These are phyloP conservation scores for Schizothecium vesticola DNA, from an alignment of 495 filamentous ascomycete species.

Conservation along the genomic window DNA sequence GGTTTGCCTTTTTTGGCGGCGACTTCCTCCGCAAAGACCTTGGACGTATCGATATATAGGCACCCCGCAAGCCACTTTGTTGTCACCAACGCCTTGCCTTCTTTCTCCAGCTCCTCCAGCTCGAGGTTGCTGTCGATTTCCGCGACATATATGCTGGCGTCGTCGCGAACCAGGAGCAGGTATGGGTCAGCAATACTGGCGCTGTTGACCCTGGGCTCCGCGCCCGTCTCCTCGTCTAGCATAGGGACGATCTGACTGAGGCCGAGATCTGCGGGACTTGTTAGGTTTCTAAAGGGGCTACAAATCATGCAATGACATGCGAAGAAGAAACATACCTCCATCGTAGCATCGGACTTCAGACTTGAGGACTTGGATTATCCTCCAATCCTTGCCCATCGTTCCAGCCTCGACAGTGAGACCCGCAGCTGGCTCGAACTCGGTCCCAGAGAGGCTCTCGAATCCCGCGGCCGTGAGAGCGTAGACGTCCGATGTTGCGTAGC, in stretches of 20 bases:
- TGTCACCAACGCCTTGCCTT: constrained; percentile 45
- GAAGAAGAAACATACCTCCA: constrained; percentile 54
- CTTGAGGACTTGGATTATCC: constrained; percentile 78
- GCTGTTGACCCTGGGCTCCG: constrained; percentile 65
- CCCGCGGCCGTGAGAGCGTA: constrained; percentile 57
- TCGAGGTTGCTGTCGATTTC: constrained; percentile 74
- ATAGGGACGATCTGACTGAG: constrained; percentile 86
- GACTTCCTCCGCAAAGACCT: constrained; percentile 46
- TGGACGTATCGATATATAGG: constrained; percentile 63
- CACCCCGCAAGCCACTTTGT: constrained; percentile 76
- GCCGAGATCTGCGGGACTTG: constrained; percentile 58
- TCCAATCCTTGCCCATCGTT: constrained; percentile 63
- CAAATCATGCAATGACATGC: constrained; percentile 11
- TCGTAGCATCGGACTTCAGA: constrained; percentile 85
- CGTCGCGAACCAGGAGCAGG: constrained; percentile 77
- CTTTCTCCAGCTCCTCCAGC: constrained; percentile 70
- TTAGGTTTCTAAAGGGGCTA: constrained; percentile 10
- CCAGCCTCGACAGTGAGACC: constrained; percentile 79
- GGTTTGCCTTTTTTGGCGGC: constrained; percentile 39
- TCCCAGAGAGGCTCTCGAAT: constrained; percentile 60
- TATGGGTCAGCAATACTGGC: constrained; percentile 87
- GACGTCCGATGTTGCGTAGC: constrained; percentile 53
- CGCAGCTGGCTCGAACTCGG: constrained; percentile 85
- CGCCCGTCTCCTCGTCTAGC: constrained; percentile 77
- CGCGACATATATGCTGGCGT: constrained; percentile 69